phyloP scores from a whole-genome alignment of 2,329 filamentous ascomycete genomes.

The Diaporthe australafricana region DNA sequence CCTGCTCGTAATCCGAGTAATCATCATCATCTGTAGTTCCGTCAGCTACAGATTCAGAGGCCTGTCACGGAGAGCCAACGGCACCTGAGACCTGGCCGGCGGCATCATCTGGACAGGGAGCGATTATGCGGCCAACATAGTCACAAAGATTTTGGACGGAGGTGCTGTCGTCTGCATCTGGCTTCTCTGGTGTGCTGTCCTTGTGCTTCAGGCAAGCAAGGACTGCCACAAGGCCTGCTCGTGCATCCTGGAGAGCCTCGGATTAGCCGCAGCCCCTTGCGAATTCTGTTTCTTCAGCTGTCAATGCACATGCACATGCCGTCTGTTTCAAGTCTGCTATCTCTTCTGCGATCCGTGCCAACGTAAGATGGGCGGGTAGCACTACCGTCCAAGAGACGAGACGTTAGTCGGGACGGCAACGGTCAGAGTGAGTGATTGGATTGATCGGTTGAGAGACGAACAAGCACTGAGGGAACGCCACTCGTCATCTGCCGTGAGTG shows the following conservation, averaged over 20 bases:
- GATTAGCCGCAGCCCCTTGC: neutral
- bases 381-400: constrained; percentile 8
- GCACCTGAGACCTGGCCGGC: constrained; percentile 16
- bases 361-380: constrained; percentile 19
- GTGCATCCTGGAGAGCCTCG: neutral
- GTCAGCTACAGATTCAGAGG: neutral
- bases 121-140: constrained; percentile 10
- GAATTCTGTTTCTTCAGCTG: neutral
- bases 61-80: neutral
- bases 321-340: constrained; percentile 1
- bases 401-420: constrained; percentile 24
- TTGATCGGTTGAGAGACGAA: constrained; percentile 17
- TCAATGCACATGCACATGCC: constrained; percentile 9
- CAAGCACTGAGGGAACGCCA: constrained; percentile 29
- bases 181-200: neutral
- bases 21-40: constrained; percentile 16
- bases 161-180: constrained; percentile 16
- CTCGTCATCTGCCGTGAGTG: constrained; percentile 16
- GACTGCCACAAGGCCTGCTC: constrained; percentile 22
- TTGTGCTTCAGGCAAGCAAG: constrained; percentile 31
- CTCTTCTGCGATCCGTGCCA: constrained; percentile 17
- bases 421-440: neutral
- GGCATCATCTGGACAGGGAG: constrained; percentile 4
- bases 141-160: constrained; percentile 26
- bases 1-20: constrained; percentile 27